Evolutionary conservation across 2,329 filamentous ascomycete species (phyloP).

Genomic region (Sarocladiaceae sp.): DNA sequence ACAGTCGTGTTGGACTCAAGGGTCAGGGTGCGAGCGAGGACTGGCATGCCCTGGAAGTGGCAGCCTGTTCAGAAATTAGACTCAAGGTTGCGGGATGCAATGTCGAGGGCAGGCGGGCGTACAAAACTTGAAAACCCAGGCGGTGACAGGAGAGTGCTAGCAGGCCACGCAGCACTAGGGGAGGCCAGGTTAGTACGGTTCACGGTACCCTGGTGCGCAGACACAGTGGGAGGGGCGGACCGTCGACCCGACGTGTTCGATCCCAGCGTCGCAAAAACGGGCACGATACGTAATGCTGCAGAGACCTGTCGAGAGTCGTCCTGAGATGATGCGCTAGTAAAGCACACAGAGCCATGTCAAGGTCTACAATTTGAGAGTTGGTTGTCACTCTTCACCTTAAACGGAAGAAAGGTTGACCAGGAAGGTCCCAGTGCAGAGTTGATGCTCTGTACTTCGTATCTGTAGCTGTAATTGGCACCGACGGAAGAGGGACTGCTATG

Average conservation of each 20-base stretch:
- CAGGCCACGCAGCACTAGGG: neutral
- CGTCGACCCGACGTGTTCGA: conserved; percentile 5
- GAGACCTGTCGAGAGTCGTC: neutral
- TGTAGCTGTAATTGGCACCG: too few species aligned
- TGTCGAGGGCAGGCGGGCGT: neutral
- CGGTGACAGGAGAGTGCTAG: neutral
- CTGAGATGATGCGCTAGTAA: neutral
- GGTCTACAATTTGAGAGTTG: neutral
- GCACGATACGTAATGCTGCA: conserved; percentile 7
- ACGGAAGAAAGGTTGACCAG: too few species aligned
- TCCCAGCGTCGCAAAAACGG: neutral
- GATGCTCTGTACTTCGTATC: too few species aligned
- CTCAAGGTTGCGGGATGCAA: neutral
- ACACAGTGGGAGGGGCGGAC: conserved; percentile 5
- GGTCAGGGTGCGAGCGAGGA: neutral
- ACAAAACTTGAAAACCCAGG: neutral
- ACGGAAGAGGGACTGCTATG: too few species aligned
- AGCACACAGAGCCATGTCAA: neutral
- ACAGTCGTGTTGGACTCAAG: too few species aligned
- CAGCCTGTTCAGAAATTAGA: neutral
- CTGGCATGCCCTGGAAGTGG: neutral
- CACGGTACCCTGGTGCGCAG: neutral
- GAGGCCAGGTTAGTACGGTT: too few species aligned
- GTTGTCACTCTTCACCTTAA: too few species aligned
- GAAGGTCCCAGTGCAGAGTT: too few species aligned